Conservation (phyloP, 352 stramenopile genomes). For the Phytophthora multivora region DNA sequence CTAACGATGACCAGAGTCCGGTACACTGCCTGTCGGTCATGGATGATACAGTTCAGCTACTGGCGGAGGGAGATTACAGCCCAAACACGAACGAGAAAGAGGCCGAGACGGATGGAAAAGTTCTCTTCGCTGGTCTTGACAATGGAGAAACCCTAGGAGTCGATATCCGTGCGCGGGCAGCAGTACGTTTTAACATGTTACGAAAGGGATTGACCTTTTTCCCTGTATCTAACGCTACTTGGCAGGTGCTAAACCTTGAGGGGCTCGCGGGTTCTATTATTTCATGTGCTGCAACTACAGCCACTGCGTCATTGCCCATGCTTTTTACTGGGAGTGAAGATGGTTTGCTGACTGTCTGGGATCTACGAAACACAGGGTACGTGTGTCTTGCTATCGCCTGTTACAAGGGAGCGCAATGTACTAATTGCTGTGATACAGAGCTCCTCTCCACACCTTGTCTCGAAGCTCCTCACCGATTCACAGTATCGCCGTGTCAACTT, state of each 20-base stretch:
- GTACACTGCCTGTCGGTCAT: constrained; percentile 60
- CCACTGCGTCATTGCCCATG: constrained; percentile 30
- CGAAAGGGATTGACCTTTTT: too few relatives aligned
- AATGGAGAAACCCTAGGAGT: constrained; percentile 64
- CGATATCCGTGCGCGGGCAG: constrained; percentile 51
- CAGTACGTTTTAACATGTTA: constrained; percentile 24
- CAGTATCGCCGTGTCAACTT: constrained; percentile 38
- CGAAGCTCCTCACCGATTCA: constrained; percentile 61
- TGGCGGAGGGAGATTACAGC: constrained; percentile 18
- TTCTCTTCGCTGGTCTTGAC: constrained; percentile 68
- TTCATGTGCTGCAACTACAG: constrained; percentile 36
- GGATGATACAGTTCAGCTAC: constrained; percentile 30
- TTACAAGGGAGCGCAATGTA: not conserved
- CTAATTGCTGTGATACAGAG: constrained; percentile 27
- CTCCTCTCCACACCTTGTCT: constrained; percentile 52
- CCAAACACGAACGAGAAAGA: constrained; percentile 32
- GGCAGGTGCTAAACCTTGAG: constrained; percentile 51
- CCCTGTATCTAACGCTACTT: not conserved
- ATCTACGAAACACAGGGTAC: constrained; percentile 62
- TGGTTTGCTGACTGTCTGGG: constrained; percentile 62
- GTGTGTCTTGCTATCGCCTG: not conserved
- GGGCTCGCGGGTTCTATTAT: constrained; percentile 41
- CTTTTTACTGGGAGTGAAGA: constrained; percentile 70
- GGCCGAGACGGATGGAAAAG: constrained; percentile 64
- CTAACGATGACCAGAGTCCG: constrained; percentile 54